Evolutionary conservation across 2,329 filamentous ascomycete genomes (phyloP).

Genomic region (Fusarium cicatricum): DNA sequence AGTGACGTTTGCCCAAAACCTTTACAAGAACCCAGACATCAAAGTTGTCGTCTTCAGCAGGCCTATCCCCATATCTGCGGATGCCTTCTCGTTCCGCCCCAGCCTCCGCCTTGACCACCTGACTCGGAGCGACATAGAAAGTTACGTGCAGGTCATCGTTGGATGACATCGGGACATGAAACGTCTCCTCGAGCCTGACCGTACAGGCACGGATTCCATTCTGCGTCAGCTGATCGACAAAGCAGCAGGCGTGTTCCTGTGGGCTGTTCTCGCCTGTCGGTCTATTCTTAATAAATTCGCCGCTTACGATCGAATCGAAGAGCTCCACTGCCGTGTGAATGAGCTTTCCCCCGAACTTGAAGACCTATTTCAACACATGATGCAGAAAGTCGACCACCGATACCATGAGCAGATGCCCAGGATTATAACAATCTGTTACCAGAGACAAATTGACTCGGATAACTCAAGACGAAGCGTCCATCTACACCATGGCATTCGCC

Average conservation of each 20-base stretch:
- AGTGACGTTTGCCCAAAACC: background rate
- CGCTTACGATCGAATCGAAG: background rate
- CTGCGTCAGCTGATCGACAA: constrained; percentile 1
- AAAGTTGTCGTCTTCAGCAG: constrained; percentile 5
- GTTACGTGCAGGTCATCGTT: background rate
- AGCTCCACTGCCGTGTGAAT: background rate
- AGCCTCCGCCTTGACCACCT: constrained; percentile 1
- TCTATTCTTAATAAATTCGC: background rate
- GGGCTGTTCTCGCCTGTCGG: constrained; percentile 12
- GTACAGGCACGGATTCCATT: background rate
- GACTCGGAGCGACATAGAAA: background rate
- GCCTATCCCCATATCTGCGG: background rate
- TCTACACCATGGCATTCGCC: too few relatives aligned
- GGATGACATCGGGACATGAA: background rate
- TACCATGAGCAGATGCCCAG: background rate
- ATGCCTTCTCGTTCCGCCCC: background rate
- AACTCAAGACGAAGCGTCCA: too few relatives aligned
- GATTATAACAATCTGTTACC: too few relatives aligned
- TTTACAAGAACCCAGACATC: background rate
- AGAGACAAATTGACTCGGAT: too few relatives aligned
- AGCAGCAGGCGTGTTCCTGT: constrained; percentile 6
- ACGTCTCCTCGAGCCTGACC: background rate
- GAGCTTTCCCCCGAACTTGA: constrained; percentile 10
- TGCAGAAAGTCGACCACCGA: background rate
- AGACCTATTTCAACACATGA: constrained; percentile 10